Evolutionary conservation across 306 rosid genomes (phyloP).

Genomic region (Sophora flavescens): DNA sequence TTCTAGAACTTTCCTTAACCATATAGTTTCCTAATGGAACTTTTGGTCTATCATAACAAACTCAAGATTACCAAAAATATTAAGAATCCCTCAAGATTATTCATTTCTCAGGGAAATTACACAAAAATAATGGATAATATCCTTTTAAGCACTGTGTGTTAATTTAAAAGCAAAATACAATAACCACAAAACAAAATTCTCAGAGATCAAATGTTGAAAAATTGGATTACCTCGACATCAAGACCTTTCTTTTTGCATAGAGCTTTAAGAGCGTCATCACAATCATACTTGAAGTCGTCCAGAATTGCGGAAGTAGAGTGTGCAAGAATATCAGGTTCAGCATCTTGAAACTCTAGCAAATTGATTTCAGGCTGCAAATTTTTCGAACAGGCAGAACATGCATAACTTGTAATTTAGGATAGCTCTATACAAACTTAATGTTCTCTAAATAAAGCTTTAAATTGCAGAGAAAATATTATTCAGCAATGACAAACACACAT

Average conservation of each 20-base stretch:
- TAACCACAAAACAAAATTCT: slow-evolving; percentile 28
- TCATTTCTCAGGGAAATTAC: no score
- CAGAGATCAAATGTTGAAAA: slow-evolving; percentile 24
- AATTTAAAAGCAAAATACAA: background rate
- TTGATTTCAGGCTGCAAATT: slow-evolving; percentile 77
- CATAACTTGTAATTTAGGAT: slow-evolving; percentile 30
- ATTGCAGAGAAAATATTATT: slow-evolving; percentile 26
- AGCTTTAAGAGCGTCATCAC: slow-evolving; percentile 71
- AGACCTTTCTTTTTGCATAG: slow-evolving; percentile 96
- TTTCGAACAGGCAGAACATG: slow-evolving; percentile 33
- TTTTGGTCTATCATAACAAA: no score
- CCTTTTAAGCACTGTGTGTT: no score
- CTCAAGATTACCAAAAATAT: no score
- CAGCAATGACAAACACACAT: background rate
- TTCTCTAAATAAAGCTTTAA: slow-evolving; percentile 37
- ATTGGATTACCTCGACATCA: slow-evolving; percentile 69
- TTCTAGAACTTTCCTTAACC: background rate
- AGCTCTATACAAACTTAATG: slow-evolving; percentile 4
- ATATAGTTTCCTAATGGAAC: no score
- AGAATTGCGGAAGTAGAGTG: slow-evolving; percentile 64
- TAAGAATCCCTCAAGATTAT: no score
- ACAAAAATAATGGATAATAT: no score
- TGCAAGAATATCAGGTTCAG: slow-evolving; percentile 86
- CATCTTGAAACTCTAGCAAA: slow-evolving; percentile 78
- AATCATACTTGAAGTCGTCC: slow-evolving; percentile 61